Evolutionary conservation across 345 rosid genomes (phyloP).

Genomic region (Bretschneidera sinensis): DNA sequence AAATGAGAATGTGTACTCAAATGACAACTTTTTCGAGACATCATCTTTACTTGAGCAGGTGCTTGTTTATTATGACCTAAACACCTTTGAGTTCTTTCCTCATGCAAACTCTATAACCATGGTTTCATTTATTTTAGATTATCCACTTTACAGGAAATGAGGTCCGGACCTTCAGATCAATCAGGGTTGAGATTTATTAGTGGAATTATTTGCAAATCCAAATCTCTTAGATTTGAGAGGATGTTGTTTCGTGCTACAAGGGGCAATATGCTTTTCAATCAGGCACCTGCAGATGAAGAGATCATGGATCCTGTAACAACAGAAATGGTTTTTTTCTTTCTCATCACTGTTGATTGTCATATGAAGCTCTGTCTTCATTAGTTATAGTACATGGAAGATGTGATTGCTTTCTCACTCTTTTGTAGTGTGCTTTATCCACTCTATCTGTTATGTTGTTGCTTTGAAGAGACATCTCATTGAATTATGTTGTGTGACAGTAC

Average conservation of each 20-base stretch:
- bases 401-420: background rate
- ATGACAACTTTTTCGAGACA: slow-evolving; percentile 42
- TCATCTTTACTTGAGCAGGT: slow-evolving; percentile 83
- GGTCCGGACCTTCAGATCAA: slow-evolving; percentile 54
- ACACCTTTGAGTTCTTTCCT: slow-evolving; percentile 16
- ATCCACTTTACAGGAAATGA: slow-evolving; percentile 55
- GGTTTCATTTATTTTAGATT: slow-evolving; percentile 17
- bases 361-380: too few relatives aligned
- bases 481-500: background rate
- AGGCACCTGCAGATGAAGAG: slow-evolving; percentile 82
- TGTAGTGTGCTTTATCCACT: background rate
- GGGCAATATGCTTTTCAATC: slow-evolving; percentile 98
- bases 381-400: background rate
- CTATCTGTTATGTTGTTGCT: background rate
- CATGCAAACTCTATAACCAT: slow-evolving; percentile 13
- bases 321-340: slow-evolving; percentile 61
- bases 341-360: slow-evolving; percentile 2
- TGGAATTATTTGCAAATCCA: slow-evolving; percentile 74
- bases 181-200: slow-evolving; percentile 86
- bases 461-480: background rate
- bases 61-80: slow-evolving; percentile 18
- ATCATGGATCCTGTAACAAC: slow-evolving; percentile 82
- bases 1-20: slow-evolving; percentile 60
- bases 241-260: slow-evolving; percentile 96
- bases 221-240: slow-evolving; percentile 78